A percentile compares a stretch with the other conserved stretches of the same genome.
These are phyloP conservation scores for Xylaria telfairii DNA, from an alignment of 495 filamentous ascomycete genomes.

Conservation along the genomic window DNA sequence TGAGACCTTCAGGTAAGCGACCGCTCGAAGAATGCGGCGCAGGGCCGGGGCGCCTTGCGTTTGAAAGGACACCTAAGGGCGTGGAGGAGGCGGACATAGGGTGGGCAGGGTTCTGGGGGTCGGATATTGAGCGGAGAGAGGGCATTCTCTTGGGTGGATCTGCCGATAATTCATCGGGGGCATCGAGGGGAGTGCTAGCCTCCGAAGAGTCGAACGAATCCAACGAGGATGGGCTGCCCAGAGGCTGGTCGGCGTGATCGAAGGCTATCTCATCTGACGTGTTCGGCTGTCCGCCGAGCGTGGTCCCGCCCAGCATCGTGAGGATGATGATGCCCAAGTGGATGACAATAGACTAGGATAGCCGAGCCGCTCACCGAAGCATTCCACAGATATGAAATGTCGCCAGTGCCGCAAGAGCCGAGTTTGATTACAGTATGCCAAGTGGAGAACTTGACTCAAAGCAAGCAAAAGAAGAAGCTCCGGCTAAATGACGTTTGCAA, in stretches of 20 bases:
- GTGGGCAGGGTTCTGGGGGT: slow-evolving; percentile 53
- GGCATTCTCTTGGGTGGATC: slow-evolving; percentile 54
- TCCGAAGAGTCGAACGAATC: slow-evolving; percentile 52
- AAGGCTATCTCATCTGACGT: slow-evolving; percentile 46
- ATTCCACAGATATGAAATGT: slow-evolving; percentile 10
- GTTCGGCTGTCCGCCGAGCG: slow-evolving; percentile 40
- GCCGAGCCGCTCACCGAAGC: slow-evolving; percentile 8
- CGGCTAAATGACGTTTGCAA: background rate
- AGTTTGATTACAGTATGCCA: background rate
- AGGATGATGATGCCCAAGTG: slow-evolving; percentile 8
- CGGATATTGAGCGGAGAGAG: slow-evolving; percentile 62
- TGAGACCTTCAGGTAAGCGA: slow-evolving; percentile 75
- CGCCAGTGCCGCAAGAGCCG: background rate
- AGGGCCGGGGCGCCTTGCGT: slow-evolving; percentile 69
- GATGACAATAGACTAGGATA: slow-evolving; percentile 20
- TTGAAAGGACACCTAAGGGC: slow-evolving; percentile 80
- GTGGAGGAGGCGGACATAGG: slow-evolving; percentile 76
- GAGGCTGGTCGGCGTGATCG: slow-evolving; percentile 35
- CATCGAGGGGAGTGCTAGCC: slow-evolving; percentile 53
- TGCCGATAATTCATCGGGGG: slow-evolving; percentile 42
- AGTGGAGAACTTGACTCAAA: background rate
- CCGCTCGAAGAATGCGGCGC: slow-evolving; percentile 62
- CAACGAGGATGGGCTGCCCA: slow-evolving; percentile 46
- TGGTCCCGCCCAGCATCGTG: slow-evolving; percentile 42
- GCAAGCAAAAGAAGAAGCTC: background rate